These are phyloP conservation scores for Angomonas ambiguus DNA, from an alignment of 208 protist genomes.

Conservation along the genomic window DNA sequence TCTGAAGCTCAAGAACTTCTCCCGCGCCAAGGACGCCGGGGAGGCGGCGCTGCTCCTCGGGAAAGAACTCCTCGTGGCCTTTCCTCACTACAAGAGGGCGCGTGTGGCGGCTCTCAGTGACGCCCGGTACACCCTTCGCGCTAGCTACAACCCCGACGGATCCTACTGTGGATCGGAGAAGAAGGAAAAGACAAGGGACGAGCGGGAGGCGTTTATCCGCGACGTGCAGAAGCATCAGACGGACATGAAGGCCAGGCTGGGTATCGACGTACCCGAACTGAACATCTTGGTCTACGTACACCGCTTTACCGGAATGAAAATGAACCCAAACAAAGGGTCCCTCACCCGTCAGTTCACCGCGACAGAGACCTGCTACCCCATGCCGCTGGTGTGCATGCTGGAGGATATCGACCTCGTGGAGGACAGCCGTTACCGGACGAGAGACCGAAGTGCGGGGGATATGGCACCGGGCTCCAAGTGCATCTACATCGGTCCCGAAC, in stretches of 20 bases:
- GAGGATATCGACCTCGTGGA: slow-evolving; percentile 58
- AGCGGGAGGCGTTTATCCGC: slow-evolving; percentile 48
- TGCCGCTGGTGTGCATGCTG: slow-evolving; percentile 47
- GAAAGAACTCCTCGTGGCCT: slow-evolving; percentile 81
- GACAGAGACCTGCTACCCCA: slow-evolving; percentile 76
- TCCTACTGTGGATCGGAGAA: slow-evolving; percentile 47
- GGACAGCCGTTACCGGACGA: slow-evolving; percentile 74
- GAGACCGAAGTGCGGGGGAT: slow-evolving; percentile 53
- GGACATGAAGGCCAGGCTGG: slow-evolving; percentile 79
- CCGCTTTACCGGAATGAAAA: slow-evolving; percentile 70
- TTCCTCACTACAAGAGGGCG: slow-evolving; percentile 84
- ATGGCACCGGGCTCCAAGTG: slow-evolving; percentile 41
- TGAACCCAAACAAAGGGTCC: slow-evolving; percentile 42
- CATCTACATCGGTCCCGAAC: slow-evolving; percentile 72
- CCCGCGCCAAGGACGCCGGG: slow-evolving; percentile 17
- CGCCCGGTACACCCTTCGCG: slow-evolving; percentile 32
- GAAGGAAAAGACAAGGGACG: slow-evolving; percentile 62
- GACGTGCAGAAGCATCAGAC: slow-evolving; percentile 65
- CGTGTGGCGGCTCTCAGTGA: slow-evolving; percentile 70
- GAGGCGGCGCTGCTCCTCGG: slow-evolving; percentile 55
- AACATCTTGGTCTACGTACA: slow-evolving; percentile 79
- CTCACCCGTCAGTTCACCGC: slow-evolving; percentile 65
- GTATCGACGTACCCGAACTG: slow-evolving; percentile 55
- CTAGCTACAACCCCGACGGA: slow-evolving; percentile 53
- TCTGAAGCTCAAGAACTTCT: slow-evolving; percentile 40